Percentiles rank a stretch among this genome's conserved stretches.
phyloP scores from a whole-genome alignment of 352 stramenopile species.

The Pseudoperonospora humuli region DNA sequence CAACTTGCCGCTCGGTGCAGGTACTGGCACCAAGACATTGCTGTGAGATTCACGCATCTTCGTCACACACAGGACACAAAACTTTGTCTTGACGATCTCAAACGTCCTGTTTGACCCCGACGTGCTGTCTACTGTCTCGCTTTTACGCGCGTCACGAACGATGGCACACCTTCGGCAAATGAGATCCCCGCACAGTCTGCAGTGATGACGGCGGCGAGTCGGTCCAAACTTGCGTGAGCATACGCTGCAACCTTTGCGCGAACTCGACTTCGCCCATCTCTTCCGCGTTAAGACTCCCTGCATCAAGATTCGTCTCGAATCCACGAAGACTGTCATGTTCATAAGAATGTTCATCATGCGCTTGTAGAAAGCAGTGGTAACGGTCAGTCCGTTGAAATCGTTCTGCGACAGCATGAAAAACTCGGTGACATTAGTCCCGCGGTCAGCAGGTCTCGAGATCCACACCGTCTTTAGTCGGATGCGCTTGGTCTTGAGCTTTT shows the following conservation, averaged over 20 bases:
- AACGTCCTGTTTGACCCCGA: slow-evolving; percentile 30
- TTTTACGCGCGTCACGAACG: slow-evolving; percentile 40
- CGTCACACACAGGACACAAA: slow-evolving; percentile 55
- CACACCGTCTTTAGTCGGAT: slow-evolving; percentile 44
- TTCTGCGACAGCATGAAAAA: slow-evolving; percentile 61
- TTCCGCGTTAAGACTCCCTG: slow-evolving; percentile 36
- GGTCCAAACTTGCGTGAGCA: slow-evolving; percentile 56
- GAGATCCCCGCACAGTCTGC: slow-evolving; percentile 69
- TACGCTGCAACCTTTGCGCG: slow-evolving; percentile 47
- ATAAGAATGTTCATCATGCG: slow-evolving; percentile 52
- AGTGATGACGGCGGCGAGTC: slow-evolving; percentile 66
- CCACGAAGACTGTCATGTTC: slow-evolving; percentile 51
- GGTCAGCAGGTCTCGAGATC: slow-evolving; percentile 31
- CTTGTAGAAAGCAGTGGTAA: slow-evolving; percentile 38
- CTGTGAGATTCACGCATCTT: slow-evolving; percentile 37
- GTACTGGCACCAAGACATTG: slow-evolving; percentile 16
- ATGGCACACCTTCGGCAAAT: slow-evolving; percentile 67
- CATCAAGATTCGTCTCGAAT: slow-evolving; percentile 52
- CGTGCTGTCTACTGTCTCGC: slow-evolving; percentile 4
- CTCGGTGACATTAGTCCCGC: slow-evolving; percentile 32
- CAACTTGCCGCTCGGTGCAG: slow-evolving; percentile 17
- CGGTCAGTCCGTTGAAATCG: slow-evolving; percentile 37
- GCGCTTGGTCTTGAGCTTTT: slow-evolving; percentile 48
- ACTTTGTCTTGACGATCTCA: slow-evolving; percentile 58
- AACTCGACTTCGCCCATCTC: slow-evolving; percentile 40